phyloP scores from a whole-genome alignment of 169 alveolate genomes.

The Cryptosporidium sp. region DNA sequence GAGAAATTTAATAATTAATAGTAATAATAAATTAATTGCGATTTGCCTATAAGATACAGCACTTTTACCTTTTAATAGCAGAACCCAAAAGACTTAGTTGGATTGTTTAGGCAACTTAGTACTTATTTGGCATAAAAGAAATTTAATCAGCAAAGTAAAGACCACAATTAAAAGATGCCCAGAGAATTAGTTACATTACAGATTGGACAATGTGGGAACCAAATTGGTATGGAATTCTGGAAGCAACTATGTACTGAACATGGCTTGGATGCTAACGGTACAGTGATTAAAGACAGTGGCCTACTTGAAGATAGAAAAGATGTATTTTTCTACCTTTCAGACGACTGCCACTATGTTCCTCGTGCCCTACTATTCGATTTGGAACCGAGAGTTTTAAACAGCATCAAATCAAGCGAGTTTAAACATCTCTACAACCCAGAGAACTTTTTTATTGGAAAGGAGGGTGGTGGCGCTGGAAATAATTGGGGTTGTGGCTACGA shows the following conservation, averaged over 20 bases:
- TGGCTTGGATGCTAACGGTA: conserved; percentile 90
- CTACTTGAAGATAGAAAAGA: conserved; percentile 96
- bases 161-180: conserved; percentile 90
- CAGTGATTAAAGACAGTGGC: conserved; percentile 78
- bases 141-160: not conserved
- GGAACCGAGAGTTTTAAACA: conserved; percentile 96
- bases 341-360: conserved; percentile 94
- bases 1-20: conserved; percentile 10
- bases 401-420: conserved; percentile 88
- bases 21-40: not conserved
- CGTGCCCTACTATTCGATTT: conserved; percentile 97
- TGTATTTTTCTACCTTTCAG: conserved; percentile 97
- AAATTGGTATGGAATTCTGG: conserved; percentile 99
- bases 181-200: conserved; percentile 98
- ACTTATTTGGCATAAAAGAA: conserved; percentile 29
- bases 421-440: conserved; percentile 97
- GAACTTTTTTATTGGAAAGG: conserved; percentile 94
- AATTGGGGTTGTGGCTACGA: conserved; percentile 98
- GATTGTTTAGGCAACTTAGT: conserved; percentile 48
- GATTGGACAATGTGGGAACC: conserved; percentile 99
- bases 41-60: not conserved
- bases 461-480: conserved; percentile 99
- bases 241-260: conserved; percentile 97
- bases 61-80: not conserved
- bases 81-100: not conserved